Base-by-base conservation (phyloP, 257 asterid species). In the Craterostigma plantagineum region DNA sequence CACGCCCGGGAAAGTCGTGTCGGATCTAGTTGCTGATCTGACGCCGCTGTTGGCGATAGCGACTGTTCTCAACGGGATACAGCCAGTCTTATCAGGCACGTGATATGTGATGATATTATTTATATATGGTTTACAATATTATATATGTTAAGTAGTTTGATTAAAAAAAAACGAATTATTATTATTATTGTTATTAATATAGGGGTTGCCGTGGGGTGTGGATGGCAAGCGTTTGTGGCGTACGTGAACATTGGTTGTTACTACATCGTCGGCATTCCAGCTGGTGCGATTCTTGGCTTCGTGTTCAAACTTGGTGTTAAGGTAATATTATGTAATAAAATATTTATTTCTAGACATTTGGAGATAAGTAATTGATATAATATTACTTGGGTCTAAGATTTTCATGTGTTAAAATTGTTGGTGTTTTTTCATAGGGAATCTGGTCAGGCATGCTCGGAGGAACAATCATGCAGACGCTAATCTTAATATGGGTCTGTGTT, bases 371-470 rank as follows among this genome's bases (percentile, higher is more conserved):
- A n/a, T 2, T 35, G 3, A 35, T 35, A 35, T n/a, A 35, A n/a
- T n/a, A n/a, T n/a, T n/a, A n/a, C n/a, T n/a, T n/a, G n/a, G n/a
- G n/a, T n/a, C n/a, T n/a, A n/a, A n/a, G n/a, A n/a, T n/a, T n/a
- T n/a, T n/a, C n/a, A n/a, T n/a, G n/a, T n/a, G n/a, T n/a, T n/a
- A n/a, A n/a, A n/a, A n/a, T n/a, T n/a, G n/a, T n/a, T n/a, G n/a
- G n/a, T n/a, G n/a, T 15, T 12, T 42, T n/a, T n/a, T 10, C 2
- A 13, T 34, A 82, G 95, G 95, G 95, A 5, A 69, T 83, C 54
- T 83, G 95, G 95, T 46, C 63, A 0, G 95, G 95, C 12, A 76
- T 83, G 91, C 73, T 83, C 1, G 95, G 83, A 40, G 95, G 95
- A 33, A 83, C 92, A n/a, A 30, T 70, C 57, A 66, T 79, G 95